Percentiles rank a stretch among this genome's conserved stretches.
These are phyloP conservation scores for Kodamaea anthophila DNA, from an alignment of 1,139 yeast genomes.

Conservation along the genomic window DNA sequence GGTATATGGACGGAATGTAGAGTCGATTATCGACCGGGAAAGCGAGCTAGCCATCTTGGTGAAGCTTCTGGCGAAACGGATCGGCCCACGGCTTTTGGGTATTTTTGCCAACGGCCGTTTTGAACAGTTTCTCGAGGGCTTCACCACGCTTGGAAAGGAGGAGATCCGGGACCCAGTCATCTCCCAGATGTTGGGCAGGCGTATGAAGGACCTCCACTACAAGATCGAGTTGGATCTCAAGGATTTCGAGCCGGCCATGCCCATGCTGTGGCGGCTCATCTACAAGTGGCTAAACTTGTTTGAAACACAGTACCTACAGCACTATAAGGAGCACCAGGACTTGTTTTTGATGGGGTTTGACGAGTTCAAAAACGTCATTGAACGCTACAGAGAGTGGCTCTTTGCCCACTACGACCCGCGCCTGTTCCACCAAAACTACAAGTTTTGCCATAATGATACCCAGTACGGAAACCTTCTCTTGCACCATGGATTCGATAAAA, in stretches of 20 bases:
- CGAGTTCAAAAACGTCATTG: constrained; percentile 42
- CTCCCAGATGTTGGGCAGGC: constrained; percentile 81
- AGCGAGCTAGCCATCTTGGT: constrained; percentile 68
- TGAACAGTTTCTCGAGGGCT: constrained; percentile 85
- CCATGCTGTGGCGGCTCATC: constrained; percentile 66
- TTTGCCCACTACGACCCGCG: constrained; percentile 44
- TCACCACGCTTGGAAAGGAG: constrained; percentile 62
- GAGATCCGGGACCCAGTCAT: constrained; percentile 73
- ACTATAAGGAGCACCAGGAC: constrained; percentile 22
- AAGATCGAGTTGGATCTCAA: constrained; percentile 66
- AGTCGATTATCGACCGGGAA: constrained; percentile 79
- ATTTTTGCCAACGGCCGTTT: constrained; percentile 87
- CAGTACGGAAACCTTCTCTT: constrained; percentile 88
- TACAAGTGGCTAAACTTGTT: constrained; percentile 65
- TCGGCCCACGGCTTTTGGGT: constrained; percentile 87
- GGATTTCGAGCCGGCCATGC: constrained; percentile 22
- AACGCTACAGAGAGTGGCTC: constrained; percentile 58
- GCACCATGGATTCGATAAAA: constrained; percentile 29
- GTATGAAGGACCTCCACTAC: constrained; percentile 91
- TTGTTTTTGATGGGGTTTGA: constrained; percentile 46
- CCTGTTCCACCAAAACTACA: constrained; percentile 44
- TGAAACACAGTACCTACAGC: constrained; percentile 33
- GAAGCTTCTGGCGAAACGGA: constrained; percentile 66
- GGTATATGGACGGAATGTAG: constrained; percentile 89
- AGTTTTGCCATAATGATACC: constrained; percentile 91